A percentile compares a stretch with the other conserved stretches of the same genome.
These are phyloP conservation scores for Aspergillus alliaceus DNA, from an alignment of 2,329 filamentous ascomycete species.

Conservation along the genomic window DNA sequence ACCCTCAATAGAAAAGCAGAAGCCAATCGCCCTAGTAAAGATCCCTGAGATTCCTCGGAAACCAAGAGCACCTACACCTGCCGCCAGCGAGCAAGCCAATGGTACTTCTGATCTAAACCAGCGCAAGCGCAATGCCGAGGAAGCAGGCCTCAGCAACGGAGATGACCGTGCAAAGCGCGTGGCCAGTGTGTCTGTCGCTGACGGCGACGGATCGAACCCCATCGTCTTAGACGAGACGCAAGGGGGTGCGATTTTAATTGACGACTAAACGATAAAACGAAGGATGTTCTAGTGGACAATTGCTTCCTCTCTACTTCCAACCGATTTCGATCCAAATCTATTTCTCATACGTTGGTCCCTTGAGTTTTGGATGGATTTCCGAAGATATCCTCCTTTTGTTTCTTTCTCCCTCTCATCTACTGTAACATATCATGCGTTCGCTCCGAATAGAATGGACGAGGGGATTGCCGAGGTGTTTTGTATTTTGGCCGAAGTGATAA, in stretches of 20 bases:
- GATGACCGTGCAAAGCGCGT: conserved; percentile 45
- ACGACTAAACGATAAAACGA: conserved; percentile 30
- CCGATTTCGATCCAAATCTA: no score
- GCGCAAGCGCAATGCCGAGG: conserved; percentile 48
- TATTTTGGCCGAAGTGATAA: background rate
- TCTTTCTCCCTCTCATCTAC: conserved; percentile 5
- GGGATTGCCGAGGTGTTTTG: background rate
- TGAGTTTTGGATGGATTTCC: background rate
- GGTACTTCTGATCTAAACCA: conserved; percentile 30
- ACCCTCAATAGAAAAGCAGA: conserved; percentile 35
- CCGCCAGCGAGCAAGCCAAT: conserved; percentile 31
- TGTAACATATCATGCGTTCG: conserved; percentile 18
- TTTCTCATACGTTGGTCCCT: background rate
- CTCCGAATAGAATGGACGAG: conserved; percentile 7
- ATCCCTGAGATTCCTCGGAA: conserved; percentile 50
- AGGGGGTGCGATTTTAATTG: conserved; percentile 67
- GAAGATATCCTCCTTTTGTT: conserved; percentile 2
- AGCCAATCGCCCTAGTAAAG: conserved; percentile 41
- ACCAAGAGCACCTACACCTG: conserved; percentile 37
- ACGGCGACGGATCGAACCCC: conserved; percentile 40
- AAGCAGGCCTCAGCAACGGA: conserved; percentile 35
- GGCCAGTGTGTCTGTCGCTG: conserved; percentile 35
- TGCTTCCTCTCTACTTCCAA: background rate
- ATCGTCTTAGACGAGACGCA: conserved; percentile 51
- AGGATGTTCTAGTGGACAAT: background rate